phyloP scores from a whole-genome alignment of 2,329 filamentous ascomycete species.

The Xylariaceae sp. region DNA sequence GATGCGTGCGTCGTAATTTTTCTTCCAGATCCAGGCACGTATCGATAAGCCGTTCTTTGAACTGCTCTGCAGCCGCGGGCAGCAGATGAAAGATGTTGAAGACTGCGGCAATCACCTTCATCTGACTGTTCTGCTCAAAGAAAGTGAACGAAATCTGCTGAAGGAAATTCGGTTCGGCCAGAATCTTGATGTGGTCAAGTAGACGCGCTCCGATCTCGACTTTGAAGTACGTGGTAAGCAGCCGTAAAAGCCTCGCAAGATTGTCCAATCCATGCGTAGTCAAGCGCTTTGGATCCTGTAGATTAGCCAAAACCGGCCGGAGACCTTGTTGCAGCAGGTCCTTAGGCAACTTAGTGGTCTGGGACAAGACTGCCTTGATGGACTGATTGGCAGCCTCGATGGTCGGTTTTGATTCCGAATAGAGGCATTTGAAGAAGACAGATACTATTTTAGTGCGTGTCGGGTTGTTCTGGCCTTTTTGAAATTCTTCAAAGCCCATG shows the following conservation, averaged over 20 bases:
- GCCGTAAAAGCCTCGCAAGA: constrained; percentile 78
- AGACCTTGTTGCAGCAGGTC: constrained; percentile 92
- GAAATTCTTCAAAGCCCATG: constrained; percentile 89
- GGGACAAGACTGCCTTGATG: constrained; percentile 78
- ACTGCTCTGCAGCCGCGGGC: constrained; percentile 81
- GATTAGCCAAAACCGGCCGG: constrained; percentile 89
- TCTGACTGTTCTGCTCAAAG: constrained; percentile 85
- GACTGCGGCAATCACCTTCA: constrained; percentile 93
- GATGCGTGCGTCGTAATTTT: constrained; percentile 77
- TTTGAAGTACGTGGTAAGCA: constrained; percentile 98
- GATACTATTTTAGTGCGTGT: constrained; percentile 73
- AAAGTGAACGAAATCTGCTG: constrained; percentile 93
- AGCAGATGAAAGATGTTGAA: constrained; percentile 98
- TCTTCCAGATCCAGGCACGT: constrained; percentile 86
- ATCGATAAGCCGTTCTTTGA: constrained; percentile 86
- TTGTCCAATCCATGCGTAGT: constrained; percentile 89
- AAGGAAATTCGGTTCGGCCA: constrained; percentile 74
- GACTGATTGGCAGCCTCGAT: constrained; percentile 92
- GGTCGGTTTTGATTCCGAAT: constrained; percentile 86
- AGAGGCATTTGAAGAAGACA: constrained; percentile 97
- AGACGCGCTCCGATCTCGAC: constrained; percentile 92
- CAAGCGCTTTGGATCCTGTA: constrained; percentile 88
- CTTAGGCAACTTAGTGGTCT: constrained; percentile 89
- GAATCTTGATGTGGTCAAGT: constrained; percentile 88
- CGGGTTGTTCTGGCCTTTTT: constrained; percentile 65